These are phyloP conservation scores for Fragaria nilgerrensis DNA, from an alignment of 306 rosid genomes.

Conservation along the genomic window DNA sequence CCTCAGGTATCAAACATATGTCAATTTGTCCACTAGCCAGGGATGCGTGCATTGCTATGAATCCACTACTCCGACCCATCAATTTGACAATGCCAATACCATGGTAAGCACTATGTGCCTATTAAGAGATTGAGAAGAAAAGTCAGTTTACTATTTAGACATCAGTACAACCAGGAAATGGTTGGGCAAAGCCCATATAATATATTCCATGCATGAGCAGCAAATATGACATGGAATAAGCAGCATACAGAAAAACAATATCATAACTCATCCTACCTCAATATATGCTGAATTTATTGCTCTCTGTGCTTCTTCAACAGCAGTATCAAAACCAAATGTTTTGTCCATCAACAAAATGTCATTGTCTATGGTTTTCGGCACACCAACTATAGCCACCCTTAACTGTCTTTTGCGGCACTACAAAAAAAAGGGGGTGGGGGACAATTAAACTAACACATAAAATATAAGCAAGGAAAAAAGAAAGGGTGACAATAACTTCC, in stretches of 20 bases:
- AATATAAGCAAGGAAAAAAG: conserved; percentile 7
- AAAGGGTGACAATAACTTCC: neutral
- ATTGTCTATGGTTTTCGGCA: conserved; percentile 97
- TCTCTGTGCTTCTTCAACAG: conserved; percentile 98
- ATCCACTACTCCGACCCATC: conserved; percentile 99
- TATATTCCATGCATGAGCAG: conserved; percentile 4
- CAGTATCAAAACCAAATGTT: conserved; percentile 98
- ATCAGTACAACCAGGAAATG: conserved; percentile 4
- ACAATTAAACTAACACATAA: conserved; percentile 5
- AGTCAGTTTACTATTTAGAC: conserved; percentile 21
- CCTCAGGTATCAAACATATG: conserved; percentile 97
- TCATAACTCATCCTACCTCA: conserved; percentile 50
- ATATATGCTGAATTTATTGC: conserved; percentile 97
- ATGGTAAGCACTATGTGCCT: conserved; percentile 99
- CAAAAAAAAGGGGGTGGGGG: conserved; percentile 8
- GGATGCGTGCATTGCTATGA: conserved; percentile 96
- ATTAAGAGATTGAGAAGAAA: conserved; percentile 28
- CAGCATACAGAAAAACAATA: neutral
- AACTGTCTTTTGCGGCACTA: conserved; percentile 73
- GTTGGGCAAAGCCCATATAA: neutral
- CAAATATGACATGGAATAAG: conserved; percentile 3
- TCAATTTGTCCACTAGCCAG: conserved; percentile 95
- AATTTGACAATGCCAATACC: conserved; percentile 92
- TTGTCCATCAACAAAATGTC: conserved; percentile 95
- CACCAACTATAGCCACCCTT: conserved; percentile 88